A percentile compares a stretch with the other conserved stretches of the same genome.
Evolutionary conservation across 2,329 filamentous ascomycete genomes (phyloP).

Genomic region (Pyrenochaeta sp.): DNA sequence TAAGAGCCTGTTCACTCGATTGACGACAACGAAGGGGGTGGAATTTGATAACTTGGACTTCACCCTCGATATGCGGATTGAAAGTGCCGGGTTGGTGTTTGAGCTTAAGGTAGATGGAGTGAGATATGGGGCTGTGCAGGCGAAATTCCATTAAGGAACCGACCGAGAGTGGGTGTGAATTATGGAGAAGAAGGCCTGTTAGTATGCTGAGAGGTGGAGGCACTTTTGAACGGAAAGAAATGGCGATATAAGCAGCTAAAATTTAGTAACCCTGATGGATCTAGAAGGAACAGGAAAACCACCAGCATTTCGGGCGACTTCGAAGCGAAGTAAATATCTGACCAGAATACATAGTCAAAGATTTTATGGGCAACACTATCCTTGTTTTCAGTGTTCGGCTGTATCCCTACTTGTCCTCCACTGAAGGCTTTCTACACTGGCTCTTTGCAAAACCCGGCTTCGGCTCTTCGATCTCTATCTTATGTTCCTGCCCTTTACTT

Average conservation of each 20-base stretch:
- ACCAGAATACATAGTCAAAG: no score
- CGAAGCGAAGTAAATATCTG: not conserved
- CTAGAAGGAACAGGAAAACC: not conserved
- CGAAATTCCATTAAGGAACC: slow-evolving; percentile 72
- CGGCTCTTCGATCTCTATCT: no score
- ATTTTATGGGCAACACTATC: no score
- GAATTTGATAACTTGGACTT: slow-evolving; percentile 87
- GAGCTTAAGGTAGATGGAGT: slow-evolving; percentile 82
- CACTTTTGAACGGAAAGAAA: not conserved
- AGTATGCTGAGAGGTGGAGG: not conserved
- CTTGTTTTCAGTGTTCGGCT: no score
- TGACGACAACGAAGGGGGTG: slow-evolving; percentile 80
- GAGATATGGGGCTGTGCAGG: slow-evolving; percentile 78
- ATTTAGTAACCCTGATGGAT: not conserved
- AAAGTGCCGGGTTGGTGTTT: slow-evolving; percentile 78
- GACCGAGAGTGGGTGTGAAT: not conserved
- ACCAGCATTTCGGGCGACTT: not conserved
- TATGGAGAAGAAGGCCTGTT: not conserved
- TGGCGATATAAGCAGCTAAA: not conserved
- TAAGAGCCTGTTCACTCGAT: slow-evolving; percentile 73
- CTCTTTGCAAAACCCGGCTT: no score
- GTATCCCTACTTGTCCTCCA: no score
- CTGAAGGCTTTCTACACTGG: no score
- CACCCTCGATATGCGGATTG: slow-evolving; percentile 82
- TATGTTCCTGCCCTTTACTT: no score